phyloP scores from a whole-genome alignment of 2,329 filamentous ascomycete species.

The Penicillium hordei region DNA sequence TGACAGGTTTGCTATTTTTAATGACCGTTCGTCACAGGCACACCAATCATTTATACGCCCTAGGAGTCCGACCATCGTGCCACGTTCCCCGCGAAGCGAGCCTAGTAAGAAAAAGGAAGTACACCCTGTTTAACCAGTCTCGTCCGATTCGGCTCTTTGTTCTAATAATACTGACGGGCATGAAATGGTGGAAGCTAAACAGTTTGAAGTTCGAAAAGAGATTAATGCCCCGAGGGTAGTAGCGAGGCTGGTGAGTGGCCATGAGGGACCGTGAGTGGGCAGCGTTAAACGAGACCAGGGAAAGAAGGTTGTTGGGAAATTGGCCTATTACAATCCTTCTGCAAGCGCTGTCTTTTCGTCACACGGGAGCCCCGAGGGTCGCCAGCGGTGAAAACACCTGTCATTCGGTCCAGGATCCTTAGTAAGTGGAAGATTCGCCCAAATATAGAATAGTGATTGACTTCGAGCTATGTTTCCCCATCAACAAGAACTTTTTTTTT shows the following conservation, averaged over 20 bases:
- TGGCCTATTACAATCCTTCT: slow-evolving; percentile 30
- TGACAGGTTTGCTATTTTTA: slow-evolving; percentile 8
- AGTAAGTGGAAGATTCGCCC: background rate
- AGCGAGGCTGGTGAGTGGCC: slow-evolving; percentile 16
- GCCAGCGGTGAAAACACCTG: background rate
- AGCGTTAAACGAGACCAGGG: slow-evolving; percentile 14
- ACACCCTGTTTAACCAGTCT: background rate
- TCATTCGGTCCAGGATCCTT: background rate
- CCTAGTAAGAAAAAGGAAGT: background rate
- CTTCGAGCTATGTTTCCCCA: slow-evolving; percentile 2
- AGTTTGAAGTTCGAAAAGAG: background rate
- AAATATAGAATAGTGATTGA: slow-evolving; percentile 12
- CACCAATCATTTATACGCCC: slow-evolving; percentile 6
- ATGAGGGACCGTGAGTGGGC: background rate
- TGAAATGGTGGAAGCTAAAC: background rate
- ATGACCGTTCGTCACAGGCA: slow-evolving; percentile 2
- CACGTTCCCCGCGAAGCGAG: slow-evolving; percentile 6
- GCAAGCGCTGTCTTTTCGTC: slow-evolving; percentile 33
- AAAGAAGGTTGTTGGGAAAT: slow-evolving; percentile 9
- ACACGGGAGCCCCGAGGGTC: slow-evolving; percentile 15
- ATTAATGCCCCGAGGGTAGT: background rate
- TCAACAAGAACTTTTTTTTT: background rate
- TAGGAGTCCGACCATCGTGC: background rate
- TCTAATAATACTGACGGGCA: background rate
- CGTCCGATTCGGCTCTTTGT: background rate